Evolutionary conservation across 345 rosid species (phyloP), one percentile per base, ranked within the genome.

Genomic region (Eutrema heterophyllum): DNA sequence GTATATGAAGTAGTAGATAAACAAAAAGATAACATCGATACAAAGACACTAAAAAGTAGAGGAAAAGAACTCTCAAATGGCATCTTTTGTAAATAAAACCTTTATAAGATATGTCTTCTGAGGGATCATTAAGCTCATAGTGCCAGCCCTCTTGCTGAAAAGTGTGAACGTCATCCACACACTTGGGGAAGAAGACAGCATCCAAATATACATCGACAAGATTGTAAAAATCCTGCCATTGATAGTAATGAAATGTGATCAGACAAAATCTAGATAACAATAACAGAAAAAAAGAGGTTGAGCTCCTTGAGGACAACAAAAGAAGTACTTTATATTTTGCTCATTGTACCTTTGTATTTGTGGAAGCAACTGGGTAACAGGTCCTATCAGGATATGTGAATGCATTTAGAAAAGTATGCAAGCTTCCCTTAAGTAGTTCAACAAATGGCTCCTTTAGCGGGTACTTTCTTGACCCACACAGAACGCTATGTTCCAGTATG

Each of bases 71-170:
- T 69, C 7, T 15, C 61, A 44, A 54, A 27, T 21, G 41, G 61
- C 11, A 59, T 44, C 38, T 16, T 59, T 18, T 9, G 55, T 13
- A 35, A 48, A 39, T 7, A 45, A 65, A 68, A 89, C 98, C 98
- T 89, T 94, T 94, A 67, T 91, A 94, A 70, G 89, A 79, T 72
- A 94, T 89, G 58, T 91, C 97, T 78, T 94, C 96, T 3, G 90
- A 84, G 39, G 94, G 91, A 82, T 88, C 75, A 52, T 94, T 78
- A 58, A 94, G 97, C 88, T 94, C 98, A 54, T 87, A 89, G 81
- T 91, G 97, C 96, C 98, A 94, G 64, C 98, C 98, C 92, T 94
- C 98, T 72, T 94, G 98, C 69, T 94, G 96, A 83, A 94, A 94
- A 29, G 95, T 94, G 36, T 84, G 96, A 58, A 83, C 69, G 80